These are phyloP conservation scores for Pulveroboletus frians DNA, from an alignment of 768 basidiomycete genomes.

Conservation along the genomic window DNA sequence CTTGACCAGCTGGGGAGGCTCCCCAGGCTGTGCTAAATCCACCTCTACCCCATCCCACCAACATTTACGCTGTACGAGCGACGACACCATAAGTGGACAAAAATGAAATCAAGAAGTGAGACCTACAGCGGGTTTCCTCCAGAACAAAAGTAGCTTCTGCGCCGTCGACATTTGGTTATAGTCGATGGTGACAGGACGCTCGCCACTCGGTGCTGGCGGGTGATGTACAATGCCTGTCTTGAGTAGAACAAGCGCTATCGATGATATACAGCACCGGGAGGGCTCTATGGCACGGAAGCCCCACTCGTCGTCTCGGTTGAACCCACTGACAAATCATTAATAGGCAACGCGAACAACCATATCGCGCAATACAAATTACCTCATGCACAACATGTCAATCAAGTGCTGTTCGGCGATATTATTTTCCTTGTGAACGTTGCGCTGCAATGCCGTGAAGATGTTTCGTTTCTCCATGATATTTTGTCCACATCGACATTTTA, in stretches of 20 bases:
- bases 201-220: slow-evolving; percentile 44
- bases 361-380: slow-evolving; percentile 43
- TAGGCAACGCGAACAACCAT: background rate
- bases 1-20: slow-evolving; percentile 60
- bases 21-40: slow-evolving; percentile 60
- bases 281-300: slow-evolving; percentile 96
- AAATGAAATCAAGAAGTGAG: background rate
- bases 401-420: slow-evolving; percentile 98
- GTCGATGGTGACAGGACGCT: slow-evolving; percentile 77
- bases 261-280: slow-evolving; percentile 94
- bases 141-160: slow-evolving; percentile 94
- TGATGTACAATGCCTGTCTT: slow-evolving; percentile 94
- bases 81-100: background rate
- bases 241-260: slow-evolving; percentile 93
- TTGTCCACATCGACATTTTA: slow-evolving; percentile 84
- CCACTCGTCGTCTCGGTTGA: slow-evolving; percentile 97
- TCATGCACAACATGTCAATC: slow-evolving; percentile 99
- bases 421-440: slow-evolving; percentile 99
- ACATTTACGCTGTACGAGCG: slow-evolving; percentile 76
- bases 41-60: slow-evolving; percentile 99
- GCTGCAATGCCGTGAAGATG: slow-evolving; percentile 96
- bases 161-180: slow-evolving; percentile 94
- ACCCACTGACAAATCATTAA: slow-evolving; percentile 52
- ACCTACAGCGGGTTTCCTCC: slow-evolving; percentile 98
- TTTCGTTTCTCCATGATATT: slow-evolving; percentile 84